Evolutionary conservation across 306 rosid genomes (phyloP), one percentile per base, ranked within the genome.

Genomic region (Phaseolus lunatus): DNA sequence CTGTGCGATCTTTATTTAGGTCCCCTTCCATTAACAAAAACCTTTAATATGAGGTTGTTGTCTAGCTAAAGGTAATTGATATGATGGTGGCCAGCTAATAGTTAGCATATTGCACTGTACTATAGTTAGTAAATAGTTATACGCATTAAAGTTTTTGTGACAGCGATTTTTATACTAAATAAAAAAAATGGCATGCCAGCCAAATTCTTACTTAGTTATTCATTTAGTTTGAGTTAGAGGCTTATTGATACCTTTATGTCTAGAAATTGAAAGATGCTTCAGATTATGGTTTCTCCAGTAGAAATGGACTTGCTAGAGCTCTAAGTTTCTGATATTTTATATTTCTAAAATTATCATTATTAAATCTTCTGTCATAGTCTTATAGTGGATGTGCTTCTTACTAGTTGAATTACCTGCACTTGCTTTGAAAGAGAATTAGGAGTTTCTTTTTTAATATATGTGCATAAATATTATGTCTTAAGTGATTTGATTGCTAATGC

Each of bases 401-500:
- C 22, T 61, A 29, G 67, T 15, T 61, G 67, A 70, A 75, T 71
- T 59, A 56, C 52, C 23, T 43, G 24, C 14, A 27, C 66, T 68
- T 79, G 73, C 50, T 62, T 61, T 26, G 43, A 27, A 54, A 41
- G 29, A 63, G 31, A 33, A 59, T 66, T 64, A 13, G 23, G 19
- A 33, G 64, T 35, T 37, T 68, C 14, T 44, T 61, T 19, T 62
- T 19, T 18, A 23, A 43, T 58, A 16, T 48, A 33, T 23, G 23
- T 77, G 41, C 29, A 58, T 23, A 2, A 44, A n/a, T 20, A 41
- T 10, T 61, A 16, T 66, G 23, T 78, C 59, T 37, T 68, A 64
- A 41, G 52, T 16, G 67, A 57, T 84, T 43, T 58, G 35, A 48
- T 66, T 81, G 52, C 81, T 13, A 24, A 50, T 81, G 84, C 85